These are phyloP conservation scores for Asparagopsis taxiformis DNA, from an alignment of 31 red algal genomes.

Conservation along the genomic window DNA sequence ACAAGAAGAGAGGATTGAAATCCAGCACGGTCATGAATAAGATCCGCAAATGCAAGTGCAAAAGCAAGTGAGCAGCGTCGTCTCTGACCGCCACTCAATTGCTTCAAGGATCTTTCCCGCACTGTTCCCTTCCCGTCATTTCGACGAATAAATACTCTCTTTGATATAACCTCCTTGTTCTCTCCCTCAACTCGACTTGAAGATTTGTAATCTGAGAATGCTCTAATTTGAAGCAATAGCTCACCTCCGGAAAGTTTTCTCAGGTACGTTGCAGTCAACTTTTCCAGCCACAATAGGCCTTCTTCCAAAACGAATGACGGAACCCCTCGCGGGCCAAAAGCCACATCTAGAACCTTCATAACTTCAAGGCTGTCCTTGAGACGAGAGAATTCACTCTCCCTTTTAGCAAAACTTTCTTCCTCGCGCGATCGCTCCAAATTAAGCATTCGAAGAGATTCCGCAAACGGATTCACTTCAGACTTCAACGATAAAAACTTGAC, in stretches of 20 bases:
- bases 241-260: constrained; percentile 54
- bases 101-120: constrained; percentile 25
- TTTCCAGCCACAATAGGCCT: constrained; percentile 43
- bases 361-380: constrained; percentile 17
- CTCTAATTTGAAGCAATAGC: constrained; percentile 56
- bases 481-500: not conserved
- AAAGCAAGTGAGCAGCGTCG: constrained; percentile 68
- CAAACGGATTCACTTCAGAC: constrained; percentile 30
- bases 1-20: constrained; percentile 66
- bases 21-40: constrained; percentile 40
- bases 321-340: constrained; percentile 75
- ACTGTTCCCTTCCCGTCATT: not conserved
- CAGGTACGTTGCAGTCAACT: constrained; percentile 52
- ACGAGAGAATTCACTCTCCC: constrained; percentile 24
- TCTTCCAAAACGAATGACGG: constrained; percentile 63
- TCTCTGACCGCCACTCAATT: constrained; percentile 78
- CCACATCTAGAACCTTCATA: constrained; percentile 39
- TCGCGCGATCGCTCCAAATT: constrained; percentile 1
- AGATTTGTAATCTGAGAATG: constrained; percentile 39
- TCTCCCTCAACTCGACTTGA: constrained; percentile 28
- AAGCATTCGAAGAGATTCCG: constrained; percentile 25
- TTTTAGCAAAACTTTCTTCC: not conserved
- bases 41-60: constrained; percentile 62
- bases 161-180: constrained; percentile 51
- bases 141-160: constrained; percentile 42